A percentile compares a stretch with the other conserved stretches of the same genome.
Conservation (phyloP, 2,329 filamentous ascomycete species). For the Albophoma yamanashiensis region DNA sequence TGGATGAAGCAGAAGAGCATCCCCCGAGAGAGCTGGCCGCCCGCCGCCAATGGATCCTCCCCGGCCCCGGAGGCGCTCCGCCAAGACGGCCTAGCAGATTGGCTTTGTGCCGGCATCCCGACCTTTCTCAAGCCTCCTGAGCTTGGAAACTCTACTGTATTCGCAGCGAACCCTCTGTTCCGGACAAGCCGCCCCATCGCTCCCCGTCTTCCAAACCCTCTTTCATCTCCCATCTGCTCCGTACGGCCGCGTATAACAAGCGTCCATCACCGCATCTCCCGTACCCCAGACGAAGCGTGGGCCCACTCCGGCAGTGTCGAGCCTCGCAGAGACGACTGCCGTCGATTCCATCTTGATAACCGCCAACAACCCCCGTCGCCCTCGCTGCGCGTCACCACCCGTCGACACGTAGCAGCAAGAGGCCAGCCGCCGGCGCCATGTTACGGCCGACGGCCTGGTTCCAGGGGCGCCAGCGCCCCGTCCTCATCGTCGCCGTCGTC, state of each 20-base stretch:
- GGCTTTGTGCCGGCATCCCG: too few species aligned
- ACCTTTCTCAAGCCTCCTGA: neutral
- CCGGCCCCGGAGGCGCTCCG: too few species aligned
- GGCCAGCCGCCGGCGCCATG: neutral
- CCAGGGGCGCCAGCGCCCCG: conserved; percentile 17
- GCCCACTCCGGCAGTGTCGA: neutral
- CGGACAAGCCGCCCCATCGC: too few species aligned
- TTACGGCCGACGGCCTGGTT: conserved; percentile 8
- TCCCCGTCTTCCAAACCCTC: neutral
- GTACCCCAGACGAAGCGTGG: neutral
- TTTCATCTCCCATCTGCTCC: neutral
- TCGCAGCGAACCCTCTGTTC: neutral
- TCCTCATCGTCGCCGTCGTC: conserved; percentile 20
- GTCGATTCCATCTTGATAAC: neutral
- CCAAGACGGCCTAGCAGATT: too few species aligned
- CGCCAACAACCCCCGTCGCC: neutral
- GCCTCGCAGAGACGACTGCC: neutral
- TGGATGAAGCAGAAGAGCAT: neutral
- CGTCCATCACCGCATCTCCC: neutral
- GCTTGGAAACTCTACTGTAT: neutral
- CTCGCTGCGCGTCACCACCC: too few species aligned
- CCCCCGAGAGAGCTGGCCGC: too few species aligned
- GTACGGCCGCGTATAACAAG: neutral
- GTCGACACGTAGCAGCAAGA: too few species aligned
- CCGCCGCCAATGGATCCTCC: too few species aligned